A percentile compares a stretch with the other conserved stretches of the same genome.
These are phyloP conservation scores for Phaeosphaeria sp. DNA, from an alignment of 2,329 filamentous ascomycete species.

Conservation along the genomic window DNA sequence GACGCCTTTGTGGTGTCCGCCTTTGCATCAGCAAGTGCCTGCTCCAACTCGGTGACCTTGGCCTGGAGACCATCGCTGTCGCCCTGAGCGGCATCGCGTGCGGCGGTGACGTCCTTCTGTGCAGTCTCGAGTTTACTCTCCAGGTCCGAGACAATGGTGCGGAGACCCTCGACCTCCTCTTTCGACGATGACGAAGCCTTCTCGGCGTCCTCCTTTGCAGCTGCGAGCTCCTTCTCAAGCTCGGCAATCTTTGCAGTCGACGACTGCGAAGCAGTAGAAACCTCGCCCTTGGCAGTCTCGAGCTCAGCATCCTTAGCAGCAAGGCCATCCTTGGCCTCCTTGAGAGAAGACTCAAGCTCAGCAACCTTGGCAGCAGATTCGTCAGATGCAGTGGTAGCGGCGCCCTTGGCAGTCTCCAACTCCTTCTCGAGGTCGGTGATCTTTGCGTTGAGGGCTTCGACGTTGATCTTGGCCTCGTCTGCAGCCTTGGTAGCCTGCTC, in stretches of 20 bases:
- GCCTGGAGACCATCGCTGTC: slow-evolving; percentile 15
- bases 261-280: slow-evolving; percentile 19
- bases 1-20: slow-evolving; percentile 16
- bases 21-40: slow-evolving; percentile 4
- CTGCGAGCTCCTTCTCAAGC: slow-evolving; percentile 24
- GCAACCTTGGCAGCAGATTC: slow-evolving; percentile 26
- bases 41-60: slow-evolving; percentile 17
- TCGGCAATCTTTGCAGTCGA: slow-evolving; percentile 21
- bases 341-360: slow-evolving; percentile 28
- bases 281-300: slow-evolving; percentile 26
- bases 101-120: slow-evolving; percentile 15
- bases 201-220: slow-evolving; percentile 14
- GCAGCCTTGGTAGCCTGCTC: slow-evolving; percentile 30
- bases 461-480: slow-evolving; percentile 30
- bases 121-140: slow-evolving; percentile 25
- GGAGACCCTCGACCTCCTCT: slow-evolving; percentile 16
- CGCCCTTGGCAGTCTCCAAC: slow-evolving; percentile 22
- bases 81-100: slow-evolving; percentile 18
- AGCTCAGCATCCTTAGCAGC: slow-evolving; percentile 31
- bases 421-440: slow-evolving; percentile 37
- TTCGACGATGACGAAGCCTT: slow-evolving; percentile 17
- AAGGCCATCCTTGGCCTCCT: slow-evolving; percentile 30
- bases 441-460: slow-evolving; percentile 30
- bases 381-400: slow-evolving; percentile 25
- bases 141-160: slow-evolving; percentile 29